Percentiles rank a stretch among this genome's conserved stretches.
Evolutionary conservation across 2,329 filamentous ascomycete species (phyloP).

Genomic region (Aspergillus eucalypticola): DNA sequence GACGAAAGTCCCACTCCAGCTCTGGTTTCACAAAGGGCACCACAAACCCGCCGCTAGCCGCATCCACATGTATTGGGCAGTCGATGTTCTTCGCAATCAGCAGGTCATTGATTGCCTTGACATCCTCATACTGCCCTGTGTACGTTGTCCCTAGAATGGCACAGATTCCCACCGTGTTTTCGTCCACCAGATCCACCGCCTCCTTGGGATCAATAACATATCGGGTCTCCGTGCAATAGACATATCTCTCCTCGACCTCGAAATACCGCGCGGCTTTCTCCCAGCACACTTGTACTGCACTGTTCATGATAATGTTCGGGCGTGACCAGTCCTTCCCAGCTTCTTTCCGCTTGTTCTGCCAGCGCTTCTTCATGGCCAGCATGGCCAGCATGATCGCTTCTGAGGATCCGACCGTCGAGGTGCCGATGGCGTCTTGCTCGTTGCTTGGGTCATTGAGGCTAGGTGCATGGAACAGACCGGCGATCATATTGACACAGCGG

Average conservation of each 20-base stretch:
- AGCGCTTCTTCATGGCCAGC: conserved; percentile 72
- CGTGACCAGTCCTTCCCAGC: conserved; percentile 63
- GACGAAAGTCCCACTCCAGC: conserved; percentile 30
- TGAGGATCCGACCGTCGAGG: conserved; percentile 69
- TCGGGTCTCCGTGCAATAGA: conserved; percentile 57
- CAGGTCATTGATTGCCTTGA: conserved; percentile 66
- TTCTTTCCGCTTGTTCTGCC: conserved; percentile 64
- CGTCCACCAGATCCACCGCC: conserved; percentile 68
- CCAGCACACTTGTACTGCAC: conserved; percentile 71
- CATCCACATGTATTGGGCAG: conserved; percentile 58
- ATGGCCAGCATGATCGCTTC: conserved; percentile 72
- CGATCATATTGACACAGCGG: conserved; percentile 68
- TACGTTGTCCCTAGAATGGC: conserved; percentile 72
- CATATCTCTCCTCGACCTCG: conserved; percentile 60
- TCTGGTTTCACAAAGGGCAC: conserved; percentile 44
- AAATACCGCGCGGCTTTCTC: conserved; percentile 75
- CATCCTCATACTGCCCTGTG: conserved; percentile 72
- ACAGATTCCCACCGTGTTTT: conserved; percentile 76
- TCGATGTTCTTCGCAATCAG: conserved; percentile 52
- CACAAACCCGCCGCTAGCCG: conserved; percentile 46
- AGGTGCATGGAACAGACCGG: conserved; percentile 63
- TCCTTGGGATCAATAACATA: conserved; percentile 65
- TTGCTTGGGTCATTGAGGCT: conserved; percentile 52
- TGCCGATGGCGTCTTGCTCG: conserved; percentile 60
- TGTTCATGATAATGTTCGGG: conserved; percentile 74